phyloP scores from a whole-genome alignment of 768 basidiomycete species.

The Mycena sanguinolenta region DNA sequence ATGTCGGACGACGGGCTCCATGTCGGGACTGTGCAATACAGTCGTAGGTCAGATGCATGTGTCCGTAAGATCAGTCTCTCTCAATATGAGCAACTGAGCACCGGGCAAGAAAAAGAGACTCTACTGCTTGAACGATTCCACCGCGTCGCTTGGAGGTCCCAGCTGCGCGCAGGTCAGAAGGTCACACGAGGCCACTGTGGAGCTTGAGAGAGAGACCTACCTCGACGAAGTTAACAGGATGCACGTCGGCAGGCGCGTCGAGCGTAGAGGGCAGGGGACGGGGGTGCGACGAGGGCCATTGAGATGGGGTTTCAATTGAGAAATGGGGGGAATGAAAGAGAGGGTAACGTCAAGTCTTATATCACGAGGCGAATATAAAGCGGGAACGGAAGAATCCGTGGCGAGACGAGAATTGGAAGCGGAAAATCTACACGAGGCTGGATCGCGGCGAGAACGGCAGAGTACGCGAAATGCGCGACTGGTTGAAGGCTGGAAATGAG shows the following conservation, averaged over 20 bases:
- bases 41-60: constrained; percentile 61
- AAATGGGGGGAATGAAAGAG: not conserved
- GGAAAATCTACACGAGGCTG: constrained; percentile 16
- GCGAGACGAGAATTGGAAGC: constrained; percentile 8
- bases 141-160: constrained; percentile 66
- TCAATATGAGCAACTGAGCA: not conserved
- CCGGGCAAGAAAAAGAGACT: constrained; percentile 38
- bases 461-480: constrained; percentile 3
- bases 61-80: constrained; percentile 63
- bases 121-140: constrained; percentile 73
- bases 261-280: not conserved
- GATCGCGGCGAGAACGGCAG: constrained; percentile 3
- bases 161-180: constrained; percentile 52
- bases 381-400: constrained; percentile 26
- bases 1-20: constrained; percentile 70
- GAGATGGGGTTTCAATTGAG: not conserved
- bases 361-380: constrained; percentile 24
- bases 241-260: constrained; percentile 1
- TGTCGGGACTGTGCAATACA: constrained; percentile 78
- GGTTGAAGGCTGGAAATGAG: not conserved
- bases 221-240: constrained; percentile 17
- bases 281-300: constrained; percentile 25
- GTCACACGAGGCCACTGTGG: constrained; percentile 32
- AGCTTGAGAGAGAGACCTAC: not conserved
- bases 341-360: not conserved